These are phyloP conservation scores for Leishmania amazonensis DNA, from an alignment of 208 protist species.

Conservation along the genomic window DNA sequence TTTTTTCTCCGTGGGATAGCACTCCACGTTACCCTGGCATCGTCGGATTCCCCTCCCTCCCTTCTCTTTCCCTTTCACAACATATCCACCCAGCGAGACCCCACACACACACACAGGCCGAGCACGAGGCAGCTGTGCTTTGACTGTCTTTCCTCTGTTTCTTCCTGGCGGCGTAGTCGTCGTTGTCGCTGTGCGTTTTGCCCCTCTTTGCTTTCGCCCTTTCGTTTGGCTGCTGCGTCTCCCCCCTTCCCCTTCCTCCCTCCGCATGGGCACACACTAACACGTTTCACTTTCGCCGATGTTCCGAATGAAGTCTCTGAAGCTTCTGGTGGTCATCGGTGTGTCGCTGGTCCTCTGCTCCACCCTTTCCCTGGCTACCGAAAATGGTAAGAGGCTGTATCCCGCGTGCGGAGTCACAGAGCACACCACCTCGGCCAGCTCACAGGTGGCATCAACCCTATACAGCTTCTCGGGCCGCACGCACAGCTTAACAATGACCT, in stretches of 20 bases:
- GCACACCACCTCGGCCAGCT: constrained; percentile 12
- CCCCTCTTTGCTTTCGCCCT: background rate
- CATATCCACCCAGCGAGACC: background rate
- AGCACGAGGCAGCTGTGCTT: background rate
- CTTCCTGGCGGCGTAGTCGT: background rate
- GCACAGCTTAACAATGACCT: constrained; percentile 38
- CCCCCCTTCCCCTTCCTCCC: background rate
- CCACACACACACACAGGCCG: constrained; percentile 1
- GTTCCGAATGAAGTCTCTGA: constrained; percentile 2
- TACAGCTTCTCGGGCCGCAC: constrained; percentile 7
- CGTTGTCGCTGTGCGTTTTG: background rate
- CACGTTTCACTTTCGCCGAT: constrained; percentile 1
- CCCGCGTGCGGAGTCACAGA: constrained; percentile 52
- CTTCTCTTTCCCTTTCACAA: background rate
- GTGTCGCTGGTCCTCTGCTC: constrained; percentile 24
- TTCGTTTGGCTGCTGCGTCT: background rate
- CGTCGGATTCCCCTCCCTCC: background rate
- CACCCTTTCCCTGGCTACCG: background rate
- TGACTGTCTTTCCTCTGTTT: background rate
- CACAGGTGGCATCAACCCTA: constrained; percentile 29
- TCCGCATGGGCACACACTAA: background rate
- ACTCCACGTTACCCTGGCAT: background rate
- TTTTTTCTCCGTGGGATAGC: background rate
- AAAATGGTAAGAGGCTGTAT: constrained; percentile 44
- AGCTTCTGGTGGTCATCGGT: constrained; percentile 4